These are phyloP conservation scores for Apiotrichum mycotoxinovorans DNA, from an alignment of 1,284 basidiomycete species.

Conservation along the genomic window DNA sequence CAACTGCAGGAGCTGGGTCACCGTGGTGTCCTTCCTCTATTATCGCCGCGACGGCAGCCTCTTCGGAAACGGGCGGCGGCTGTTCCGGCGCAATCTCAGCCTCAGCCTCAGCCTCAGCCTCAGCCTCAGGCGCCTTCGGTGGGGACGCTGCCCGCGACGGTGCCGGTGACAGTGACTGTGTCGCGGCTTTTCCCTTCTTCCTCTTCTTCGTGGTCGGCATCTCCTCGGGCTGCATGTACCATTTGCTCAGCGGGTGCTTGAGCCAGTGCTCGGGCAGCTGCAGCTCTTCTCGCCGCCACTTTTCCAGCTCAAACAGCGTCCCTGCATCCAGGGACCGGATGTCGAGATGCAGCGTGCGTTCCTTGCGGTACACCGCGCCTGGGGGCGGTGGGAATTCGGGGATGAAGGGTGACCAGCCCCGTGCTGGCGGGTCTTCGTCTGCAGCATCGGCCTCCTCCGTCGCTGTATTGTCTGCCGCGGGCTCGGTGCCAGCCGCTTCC, in stretches of 20 bases:
- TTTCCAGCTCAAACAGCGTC: conserved; percentile 38
- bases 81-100: too few species aligned
- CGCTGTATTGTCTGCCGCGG: too few species aligned
- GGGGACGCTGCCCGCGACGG: too few species aligned
- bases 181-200: not conserved
- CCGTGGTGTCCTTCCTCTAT: not conserved
- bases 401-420: conserved; percentile 5
- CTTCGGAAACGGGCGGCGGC: not conserved
- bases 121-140: too few species aligned
- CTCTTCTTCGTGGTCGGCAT: conserved; percentile 3
- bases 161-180: too few species aligned
- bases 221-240: conserved; percentile 16
- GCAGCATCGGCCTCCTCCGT: too few species aligned
- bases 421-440: too few species aligned
- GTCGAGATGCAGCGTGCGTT: conserved; percentile 41
- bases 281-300: conserved; percentile 36
- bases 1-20: not conserved
- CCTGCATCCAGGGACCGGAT: conserved; percentile 37
- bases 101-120: too few species aligned
- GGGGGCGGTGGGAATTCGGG: conserved; percentile 29
- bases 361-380: conserved; percentile 21
- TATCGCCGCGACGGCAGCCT: not conserved
- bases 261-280: conserved; percentile 26
- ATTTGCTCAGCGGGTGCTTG: conserved; percentile 23
- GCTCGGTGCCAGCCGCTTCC: too few species aligned